Evolutionary conservation across 331 rosid genomes (phyloP).

Genomic region (Quercus tomentella): DNA sequence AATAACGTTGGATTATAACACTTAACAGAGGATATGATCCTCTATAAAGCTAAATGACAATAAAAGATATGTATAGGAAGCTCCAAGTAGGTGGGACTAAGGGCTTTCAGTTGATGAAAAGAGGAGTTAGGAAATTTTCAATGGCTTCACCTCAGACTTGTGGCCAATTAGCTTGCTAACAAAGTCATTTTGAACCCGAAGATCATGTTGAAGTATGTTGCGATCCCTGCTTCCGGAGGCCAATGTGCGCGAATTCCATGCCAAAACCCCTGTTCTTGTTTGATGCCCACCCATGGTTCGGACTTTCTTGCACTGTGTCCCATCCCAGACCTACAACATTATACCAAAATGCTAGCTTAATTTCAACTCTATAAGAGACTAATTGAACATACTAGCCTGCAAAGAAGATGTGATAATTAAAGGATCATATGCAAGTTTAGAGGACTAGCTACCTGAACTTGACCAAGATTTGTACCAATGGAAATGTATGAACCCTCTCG

Average conservation of each 20-base stretch:
- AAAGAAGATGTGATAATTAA: not conserved
- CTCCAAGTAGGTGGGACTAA: not conserved
- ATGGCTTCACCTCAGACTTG: slow-evolving; percentile 91
- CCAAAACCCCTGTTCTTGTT: slow-evolving; percentile 97
- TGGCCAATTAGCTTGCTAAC: slow-evolving; percentile 86
- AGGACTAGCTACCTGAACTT: slow-evolving; percentile 78
- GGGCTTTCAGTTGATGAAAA: not conserved
- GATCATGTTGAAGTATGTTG: slow-evolving; percentile 94
- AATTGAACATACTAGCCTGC: not conserved
- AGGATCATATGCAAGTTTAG: not conserved
- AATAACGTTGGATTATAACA: not conserved
- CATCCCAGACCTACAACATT: slow-evolving; percentile 80
- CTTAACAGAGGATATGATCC: not conserved
- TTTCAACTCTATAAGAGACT: not conserved
- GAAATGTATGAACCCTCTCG: slow-evolving; percentile 92
- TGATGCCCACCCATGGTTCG: slow-evolving; percentile 98
- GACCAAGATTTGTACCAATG: slow-evolving; percentile 81
- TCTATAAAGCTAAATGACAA: not conserved
- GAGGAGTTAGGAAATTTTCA: not conserved
- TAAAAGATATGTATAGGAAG: not conserved
- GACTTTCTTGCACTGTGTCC: slow-evolving; percentile 79
- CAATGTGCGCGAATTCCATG: slow-evolving; percentile 90
- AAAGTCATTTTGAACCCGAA: slow-evolving; percentile 71
- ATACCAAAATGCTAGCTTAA: not conserved
- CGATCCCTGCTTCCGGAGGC: slow-evolving; percentile 97